A percentile compares a stretch with the other conserved stretches of the same genome.
phyloP scores from a whole-genome alignment of 805 yeast genomes.

The Komagataella populi region DNA sequence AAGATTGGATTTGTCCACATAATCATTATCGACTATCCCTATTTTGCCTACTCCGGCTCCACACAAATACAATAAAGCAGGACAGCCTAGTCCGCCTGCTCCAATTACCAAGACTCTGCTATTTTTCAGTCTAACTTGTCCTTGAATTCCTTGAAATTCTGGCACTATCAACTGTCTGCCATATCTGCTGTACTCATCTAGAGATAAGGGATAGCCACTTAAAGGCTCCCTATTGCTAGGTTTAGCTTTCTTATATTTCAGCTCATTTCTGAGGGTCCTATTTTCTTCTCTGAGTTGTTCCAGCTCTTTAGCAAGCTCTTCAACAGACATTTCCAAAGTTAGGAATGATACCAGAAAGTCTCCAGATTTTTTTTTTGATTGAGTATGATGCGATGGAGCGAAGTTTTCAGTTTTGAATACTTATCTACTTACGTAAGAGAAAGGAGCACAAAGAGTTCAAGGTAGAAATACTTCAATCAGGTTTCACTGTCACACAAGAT shows the following conservation, averaged over 20 bases:
- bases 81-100: constrained; percentile 95
- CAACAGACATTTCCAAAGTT: constrained; percentile 1
- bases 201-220: constrained; percentile 13
- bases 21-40: constrained; percentile 82
- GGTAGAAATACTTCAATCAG: not conserved
- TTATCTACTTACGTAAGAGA: not conserved
- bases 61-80: constrained; percentile 70
- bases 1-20: constrained; percentile 71
- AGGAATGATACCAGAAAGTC: not conserved
- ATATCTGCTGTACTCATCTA: constrained; percentile 69
- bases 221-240: not conserved
- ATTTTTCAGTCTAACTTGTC: constrained; percentile 46
- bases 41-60: constrained; percentile 82
- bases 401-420: not conserved
- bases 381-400: not conserved
- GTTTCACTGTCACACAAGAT: not conserved
- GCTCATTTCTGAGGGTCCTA: constrained; percentile 6
- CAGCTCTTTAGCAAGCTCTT: constrained; percentile 12
- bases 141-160: constrained; percentile 36
- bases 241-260: not conserved
- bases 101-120: constrained; percentile 70
- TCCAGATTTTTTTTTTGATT: not conserved
- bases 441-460: not conserved
- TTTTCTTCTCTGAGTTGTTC: constrained; percentile 14
- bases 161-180: constrained; percentile 96